These are phyloP conservation scores for Bondarzewia mesenterica DNA, from an alignment of 1,284 basidiomycete species.

Conservation along the genomic window DNA sequence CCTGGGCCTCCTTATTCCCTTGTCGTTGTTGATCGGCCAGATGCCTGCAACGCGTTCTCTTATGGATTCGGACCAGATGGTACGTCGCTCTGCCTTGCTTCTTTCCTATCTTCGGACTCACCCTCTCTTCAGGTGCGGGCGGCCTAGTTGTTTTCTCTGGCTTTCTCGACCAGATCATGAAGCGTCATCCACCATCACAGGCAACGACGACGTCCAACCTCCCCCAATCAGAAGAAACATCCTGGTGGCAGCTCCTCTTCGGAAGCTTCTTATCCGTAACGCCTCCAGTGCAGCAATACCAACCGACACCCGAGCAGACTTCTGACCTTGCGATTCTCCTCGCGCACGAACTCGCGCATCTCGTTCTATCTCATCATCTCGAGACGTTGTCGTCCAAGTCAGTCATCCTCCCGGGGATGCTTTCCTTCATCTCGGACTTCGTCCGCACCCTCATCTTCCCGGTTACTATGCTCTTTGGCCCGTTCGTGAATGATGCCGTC, in stretches of 20 bases:
- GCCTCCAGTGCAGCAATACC: conserved; percentile 27
- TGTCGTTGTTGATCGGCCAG: conserved; percentile 74
- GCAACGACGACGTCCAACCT: conserved; percentile 4
- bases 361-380: conserved; percentile 82
- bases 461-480: conserved; percentile 82
- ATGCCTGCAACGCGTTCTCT: conserved; percentile 78
- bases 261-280: conserved; percentile 34
- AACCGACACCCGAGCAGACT: conserved; percentile 76
- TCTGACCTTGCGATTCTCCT: conserved; percentile 79
- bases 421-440: conserved; percentile 72
- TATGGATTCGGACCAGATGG: conserved; percentile 89
- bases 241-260: conserved; percentile 44
- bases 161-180: conserved; percentile 74
- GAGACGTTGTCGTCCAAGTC: conserved; percentile 80
- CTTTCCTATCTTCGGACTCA: too few species aligned
- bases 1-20: conserved; percentile 83
- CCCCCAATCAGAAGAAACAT: conserved; percentile 23
- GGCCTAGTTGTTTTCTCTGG: conserved; percentile 88
- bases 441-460: conserved; percentile 76
- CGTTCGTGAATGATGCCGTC: conserved; percentile 86
- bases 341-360: conserved; percentile 83
- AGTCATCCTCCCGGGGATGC: conserved; percentile 72
- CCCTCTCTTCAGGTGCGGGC: too few species aligned
- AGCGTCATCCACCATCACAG: conserved; percentile 25
- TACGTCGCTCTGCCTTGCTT: too few species aligned